phyloP scores from a whole-genome alignment of 495 filamentous ascomycete species.

The Sordaria brevicollis region DNA sequence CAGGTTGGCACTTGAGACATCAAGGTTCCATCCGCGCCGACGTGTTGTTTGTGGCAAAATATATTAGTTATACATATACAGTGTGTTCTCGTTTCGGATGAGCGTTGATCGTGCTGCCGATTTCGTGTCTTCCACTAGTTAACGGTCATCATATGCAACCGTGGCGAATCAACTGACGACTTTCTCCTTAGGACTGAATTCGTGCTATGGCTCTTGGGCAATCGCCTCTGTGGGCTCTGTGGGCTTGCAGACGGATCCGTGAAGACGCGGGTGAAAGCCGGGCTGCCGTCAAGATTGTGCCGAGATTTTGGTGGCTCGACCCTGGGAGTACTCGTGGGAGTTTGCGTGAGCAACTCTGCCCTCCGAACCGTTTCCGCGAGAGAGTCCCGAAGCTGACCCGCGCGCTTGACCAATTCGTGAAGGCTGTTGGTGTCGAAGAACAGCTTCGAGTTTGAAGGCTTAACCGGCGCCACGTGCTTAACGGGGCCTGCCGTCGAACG shows the following conservation, averaged over 20 bases:
- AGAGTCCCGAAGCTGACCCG: slow-evolving; percentile 61
- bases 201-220: slow-evolving; percentile 40
- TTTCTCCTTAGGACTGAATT: slow-evolving; percentile 37
- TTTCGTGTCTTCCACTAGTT: slow-evolving; percentile 25
- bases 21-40: neutral
- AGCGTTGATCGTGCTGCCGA: neutral
- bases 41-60: neutral
- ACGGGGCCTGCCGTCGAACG: slow-evolving; percentile 35
- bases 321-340: slow-evolving; percentile 42
- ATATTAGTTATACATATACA: slow-evolving; percentile 16
- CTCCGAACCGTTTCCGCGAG: slow-evolving; percentile 69
- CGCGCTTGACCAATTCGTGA: slow-evolving; percentile 75
- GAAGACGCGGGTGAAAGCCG: slow-evolving; percentile 54
- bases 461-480: slow-evolving; percentile 28
- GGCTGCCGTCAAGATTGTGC: slow-evolving; percentile 39
- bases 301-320: slow-evolving; percentile 16
- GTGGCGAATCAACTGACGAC: slow-evolving; percentile 37
- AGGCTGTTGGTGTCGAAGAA: slow-evolving; percentile 88
- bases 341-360: slow-evolving; percentile 62
- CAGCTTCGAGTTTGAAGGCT: slow-evolving; percentile 58
- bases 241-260: slow-evolving; percentile 36
- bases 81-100: neutral
- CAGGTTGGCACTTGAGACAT: neutral
- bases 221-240: slow-evolving; percentile 30
- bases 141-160: slow-evolving; percentile 63